Conservation (phyloP, 305 asterid species). For the Withania somnifera region DNA sequence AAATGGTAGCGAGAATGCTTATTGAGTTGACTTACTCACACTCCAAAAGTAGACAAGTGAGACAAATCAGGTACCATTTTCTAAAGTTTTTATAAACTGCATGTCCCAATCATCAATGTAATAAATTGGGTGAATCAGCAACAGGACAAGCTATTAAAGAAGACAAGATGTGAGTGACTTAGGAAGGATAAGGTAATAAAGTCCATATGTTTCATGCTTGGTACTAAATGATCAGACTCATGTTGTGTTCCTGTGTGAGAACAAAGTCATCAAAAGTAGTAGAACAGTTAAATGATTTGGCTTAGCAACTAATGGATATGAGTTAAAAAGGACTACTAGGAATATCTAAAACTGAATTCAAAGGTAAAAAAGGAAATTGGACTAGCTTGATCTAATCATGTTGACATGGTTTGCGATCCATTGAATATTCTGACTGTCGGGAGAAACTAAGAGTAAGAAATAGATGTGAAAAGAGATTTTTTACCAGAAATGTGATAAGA, state of each 20-base stretch:
- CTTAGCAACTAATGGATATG: neutral
- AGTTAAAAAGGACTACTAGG: neutral
- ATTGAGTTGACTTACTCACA: neutral
- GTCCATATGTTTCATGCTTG: neutral
- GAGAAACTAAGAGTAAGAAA: too few species aligned
- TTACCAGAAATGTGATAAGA: neutral
- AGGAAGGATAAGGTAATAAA: neutral
- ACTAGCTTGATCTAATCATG: neutral
- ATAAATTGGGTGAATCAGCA: neutral
- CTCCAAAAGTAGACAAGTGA: neutral
- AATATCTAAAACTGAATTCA: neutral
- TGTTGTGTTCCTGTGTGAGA: neutral
- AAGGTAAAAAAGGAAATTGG: neutral
- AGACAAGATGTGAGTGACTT: neutral
- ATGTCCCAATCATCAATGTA: neutral
- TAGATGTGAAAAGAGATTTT: too few species aligned
- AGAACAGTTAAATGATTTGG: neutral
- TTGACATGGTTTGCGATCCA: neutral
- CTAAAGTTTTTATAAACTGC: too few species aligned
- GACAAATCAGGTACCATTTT: neutral
- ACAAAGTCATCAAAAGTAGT: neutral
- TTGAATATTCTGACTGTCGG: too few species aligned
- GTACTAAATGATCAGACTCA: neutral
- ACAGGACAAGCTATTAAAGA: neutral
- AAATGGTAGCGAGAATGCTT: neutral